Percentiles rank a stretch among this genome's conserved stretches.
Evolutionary conservation across 495 filamentous ascomycete species (phyloP).

Genomic region (Sphaerosporella brunnea): DNA sequence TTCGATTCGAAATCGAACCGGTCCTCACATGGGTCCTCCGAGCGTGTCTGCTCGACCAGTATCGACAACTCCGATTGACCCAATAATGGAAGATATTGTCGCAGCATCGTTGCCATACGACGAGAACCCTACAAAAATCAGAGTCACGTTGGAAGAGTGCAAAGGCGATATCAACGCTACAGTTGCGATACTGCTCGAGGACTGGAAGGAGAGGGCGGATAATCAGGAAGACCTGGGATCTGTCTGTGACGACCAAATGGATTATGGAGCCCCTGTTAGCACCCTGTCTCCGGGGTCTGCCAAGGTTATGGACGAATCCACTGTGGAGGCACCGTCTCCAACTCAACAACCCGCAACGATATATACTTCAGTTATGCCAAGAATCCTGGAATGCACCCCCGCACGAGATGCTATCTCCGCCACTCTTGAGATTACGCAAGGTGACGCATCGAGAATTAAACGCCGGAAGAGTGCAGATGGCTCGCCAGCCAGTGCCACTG

Average conservation of each 20-base stretch:
- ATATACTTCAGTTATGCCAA: neutral
- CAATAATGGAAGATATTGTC: slow-evolving; percentile 48
- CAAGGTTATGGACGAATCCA: neutral
- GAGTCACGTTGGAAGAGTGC: slow-evolving; percentile 40
- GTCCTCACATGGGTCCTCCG: slow-evolving; percentile 41
- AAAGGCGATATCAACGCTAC: slow-evolving; percentile 44
- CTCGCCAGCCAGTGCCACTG: neutral
- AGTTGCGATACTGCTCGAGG: slow-evolving; percentile 25
- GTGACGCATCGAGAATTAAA: neutral
- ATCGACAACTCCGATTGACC: slow-evolving; percentile 20
- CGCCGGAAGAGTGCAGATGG: neutral
- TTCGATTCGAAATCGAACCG: slow-evolving; percentile 46
- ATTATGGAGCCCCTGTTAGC: too few species aligned
- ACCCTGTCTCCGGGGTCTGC: neutral
- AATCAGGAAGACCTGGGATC: neutral
- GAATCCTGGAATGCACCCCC: too few species aligned
- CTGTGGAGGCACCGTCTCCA: neutral
- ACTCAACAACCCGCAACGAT: neutral
- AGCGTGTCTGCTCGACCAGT: slow-evolving; percentile 25
- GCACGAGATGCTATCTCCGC: neutral
- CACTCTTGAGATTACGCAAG: neutral
- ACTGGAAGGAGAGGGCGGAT: neutral
- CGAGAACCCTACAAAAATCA: slow-evolving; percentile 37
- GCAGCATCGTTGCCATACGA: slow-evolving; percentile 39
- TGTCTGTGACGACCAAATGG: neutral